phyloP scores from a whole-genome alignment of 805 yeast species.

The Starmerella apis region DNA sequence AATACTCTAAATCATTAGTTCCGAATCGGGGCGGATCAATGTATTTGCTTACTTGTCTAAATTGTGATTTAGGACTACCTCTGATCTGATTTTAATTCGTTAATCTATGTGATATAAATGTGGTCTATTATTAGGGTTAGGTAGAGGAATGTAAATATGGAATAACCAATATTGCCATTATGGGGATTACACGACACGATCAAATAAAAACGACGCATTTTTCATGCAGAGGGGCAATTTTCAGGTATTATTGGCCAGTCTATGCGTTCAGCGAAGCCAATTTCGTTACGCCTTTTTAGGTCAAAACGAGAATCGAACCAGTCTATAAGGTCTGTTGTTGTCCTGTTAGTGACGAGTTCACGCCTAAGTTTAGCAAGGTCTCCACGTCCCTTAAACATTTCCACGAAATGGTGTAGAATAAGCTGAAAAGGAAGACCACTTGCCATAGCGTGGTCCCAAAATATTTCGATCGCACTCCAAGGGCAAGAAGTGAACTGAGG shows the following conservation, averaged over 20 bases:
- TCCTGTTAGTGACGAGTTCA: constrained; percentile 52
- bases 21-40: too few species aligned
- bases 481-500: constrained; percentile 49
- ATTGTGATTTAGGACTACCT: too few species aligned
- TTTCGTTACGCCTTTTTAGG: constrained; percentile 56
- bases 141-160: too few species aligned
- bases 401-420: constrained; percentile 75
- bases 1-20: too few species aligned
- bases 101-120: too few species aligned
- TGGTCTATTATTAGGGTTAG: too few species aligned
- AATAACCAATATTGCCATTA: too few species aligned
- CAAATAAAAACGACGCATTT: too few species aligned
- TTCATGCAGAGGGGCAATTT: neutral
- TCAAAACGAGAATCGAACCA: constrained; percentile 69
- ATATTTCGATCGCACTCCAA: constrained; percentile 80
- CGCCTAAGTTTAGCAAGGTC: constrained; percentile 32
- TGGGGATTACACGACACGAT: too few species aligned
- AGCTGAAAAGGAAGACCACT: constrained; percentile 80
- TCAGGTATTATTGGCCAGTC: constrained; percentile 35
- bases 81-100: too few species aligned
- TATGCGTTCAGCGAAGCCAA: constrained; percentile 50
- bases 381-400: constrained; percentile 54
- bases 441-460: constrained; percentile 66
- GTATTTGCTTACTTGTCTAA: too few species aligned
- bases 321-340: constrained; percentile 57